These are phyloP conservation scores for Trametes pubescens DNA, from an alignment of 1,284 basidiomycete species.

Conservation along the genomic window DNA sequence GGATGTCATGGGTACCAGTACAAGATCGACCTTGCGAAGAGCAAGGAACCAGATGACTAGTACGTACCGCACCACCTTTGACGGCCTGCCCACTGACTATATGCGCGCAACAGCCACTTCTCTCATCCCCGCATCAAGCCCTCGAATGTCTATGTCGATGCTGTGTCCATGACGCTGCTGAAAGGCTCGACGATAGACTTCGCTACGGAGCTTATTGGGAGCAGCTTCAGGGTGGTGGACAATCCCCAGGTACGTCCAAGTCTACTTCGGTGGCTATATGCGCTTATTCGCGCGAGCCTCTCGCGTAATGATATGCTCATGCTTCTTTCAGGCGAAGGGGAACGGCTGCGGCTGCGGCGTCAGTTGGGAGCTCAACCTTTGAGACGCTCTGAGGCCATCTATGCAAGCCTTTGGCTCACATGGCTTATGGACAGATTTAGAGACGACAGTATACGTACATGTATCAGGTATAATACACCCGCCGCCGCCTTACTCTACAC, in stretches of 20 bases:
- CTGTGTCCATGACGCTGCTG: conserved; percentile 79
- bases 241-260: conserved; percentile 69
- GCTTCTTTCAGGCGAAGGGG: conserved; percentile 63
- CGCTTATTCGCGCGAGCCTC: no score
- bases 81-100: conserved; percentile 14
- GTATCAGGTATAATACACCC: conserved; percentile 18
- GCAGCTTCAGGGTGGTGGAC: conserved; percentile 78
- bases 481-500: neutral
- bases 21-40: conserved; percentile 80
- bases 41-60: conserved; percentile 79
- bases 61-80: conserved; percentile 48
- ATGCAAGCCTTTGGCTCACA: neutral
- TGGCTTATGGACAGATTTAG: conserved; percentile 2
- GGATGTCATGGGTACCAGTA: conserved; percentile 96
- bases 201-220: conserved; percentile 91
- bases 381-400: conserved; percentile 9
- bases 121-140: conserved; percentile 72
- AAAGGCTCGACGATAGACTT: conserved; percentile 89
- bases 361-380: conserved; percentile 86
- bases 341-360: conserved; percentile 91
- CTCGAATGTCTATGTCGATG: conserved; percentile 82
- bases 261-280: neutral
- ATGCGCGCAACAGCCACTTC: conserved; percentile 56
- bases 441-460: conserved; percentile 12
- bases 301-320: neutral